A percentile compares a stretch with the other conserved stretches of the same genome.
These are phyloP conservation scores for Parietichytrium sp. DNA, from an alignment of 108 stramenopile species.

Conservation along the genomic window DNA sequence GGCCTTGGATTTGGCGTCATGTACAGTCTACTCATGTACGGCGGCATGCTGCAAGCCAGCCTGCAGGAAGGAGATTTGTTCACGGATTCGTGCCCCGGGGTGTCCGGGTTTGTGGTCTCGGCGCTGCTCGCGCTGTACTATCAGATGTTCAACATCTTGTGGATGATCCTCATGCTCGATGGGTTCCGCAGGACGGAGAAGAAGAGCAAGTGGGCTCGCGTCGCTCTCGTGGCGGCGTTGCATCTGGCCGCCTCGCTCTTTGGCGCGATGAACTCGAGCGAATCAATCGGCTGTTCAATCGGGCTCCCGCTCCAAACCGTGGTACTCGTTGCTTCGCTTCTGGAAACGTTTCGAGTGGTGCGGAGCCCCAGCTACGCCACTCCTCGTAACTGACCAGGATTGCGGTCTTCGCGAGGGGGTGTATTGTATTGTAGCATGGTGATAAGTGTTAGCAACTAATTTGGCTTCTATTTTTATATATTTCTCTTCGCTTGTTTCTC, in stretches of 20 bases:
- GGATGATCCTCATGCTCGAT: background rate
- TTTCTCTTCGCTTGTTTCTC: too few relatives aligned
- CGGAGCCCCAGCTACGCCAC: too few relatives aligned
- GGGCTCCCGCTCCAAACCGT: background rate
- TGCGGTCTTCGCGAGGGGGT: too few relatives aligned
- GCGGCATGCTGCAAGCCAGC: background rate
- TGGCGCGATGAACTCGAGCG: background rate
- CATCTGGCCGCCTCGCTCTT: background rate
- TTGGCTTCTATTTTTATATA: too few relatives aligned
- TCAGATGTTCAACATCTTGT: background rate
- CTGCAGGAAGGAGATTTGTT: background rate
- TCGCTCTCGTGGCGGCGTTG: background rate
- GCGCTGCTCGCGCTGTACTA: background rate
- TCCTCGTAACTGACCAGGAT: too few relatives aligned
- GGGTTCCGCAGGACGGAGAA: background rate
- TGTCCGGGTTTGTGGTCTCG: conserved; percentile 5
- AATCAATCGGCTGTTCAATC: background rate
- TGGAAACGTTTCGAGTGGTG: too few relatives aligned
- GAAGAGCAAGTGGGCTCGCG: background rate
- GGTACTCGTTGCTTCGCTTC: too few relatives aligned
- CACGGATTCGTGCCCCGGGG: background rate
- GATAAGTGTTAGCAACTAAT: too few relatives aligned
- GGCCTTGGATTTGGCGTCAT: background rate
- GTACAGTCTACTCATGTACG: background rate
- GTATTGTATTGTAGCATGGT: too few relatives aligned